A percentile compares a stretch with the other conserved stretches of the same genome.
Evolutionary conservation across 495 filamentous ascomycete species (phyloP).

Genomic region (Xylaria bambusicola): DNA sequence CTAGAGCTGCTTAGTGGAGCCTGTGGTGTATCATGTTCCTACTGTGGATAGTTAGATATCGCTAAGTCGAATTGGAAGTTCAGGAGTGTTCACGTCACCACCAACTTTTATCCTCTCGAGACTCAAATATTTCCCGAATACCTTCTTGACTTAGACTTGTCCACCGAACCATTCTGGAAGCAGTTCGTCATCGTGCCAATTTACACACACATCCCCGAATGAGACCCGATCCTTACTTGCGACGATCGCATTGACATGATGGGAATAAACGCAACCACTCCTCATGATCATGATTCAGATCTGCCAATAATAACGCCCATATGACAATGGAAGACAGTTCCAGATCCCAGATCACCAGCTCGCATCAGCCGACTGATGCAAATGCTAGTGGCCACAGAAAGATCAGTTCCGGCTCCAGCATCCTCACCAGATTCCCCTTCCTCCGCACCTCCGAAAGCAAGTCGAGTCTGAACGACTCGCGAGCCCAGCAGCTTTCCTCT

Average conservation of each 20-base stretch:
- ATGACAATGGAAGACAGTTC: slow-evolving; percentile 29
- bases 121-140: too few species aligned
- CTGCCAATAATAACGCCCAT: slow-evolving; percentile 14
- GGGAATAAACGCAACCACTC: slow-evolving; percentile 22
- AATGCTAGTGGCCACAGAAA: slow-evolving; percentile 56
- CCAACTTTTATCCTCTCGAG: too few species aligned
- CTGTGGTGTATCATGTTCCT: too few species aligned
- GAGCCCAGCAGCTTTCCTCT: slow-evolving; percentile 36
- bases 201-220: not conserved
- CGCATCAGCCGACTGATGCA: slow-evolving; percentile 23
- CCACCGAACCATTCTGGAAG: too few species aligned
- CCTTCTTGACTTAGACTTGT: too few species aligned
- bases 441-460: slow-evolving; percentile 54
- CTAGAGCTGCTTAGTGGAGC: too few species aligned
- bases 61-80: too few species aligned
- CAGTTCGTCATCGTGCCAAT: too few species aligned
- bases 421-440: slow-evolving; percentile 63
- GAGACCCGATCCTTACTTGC: slow-evolving; percentile 4
- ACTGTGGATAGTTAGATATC: too few species aligned
- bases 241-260: slow-evolving; percentile 22
- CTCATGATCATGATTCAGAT: slow-evolving; percentile 20
- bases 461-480: slow-evolving; percentile 43
- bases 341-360: slow-evolving; percentile 21
- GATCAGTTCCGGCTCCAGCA: slow-evolving; percentile 62
- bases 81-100: too few species aligned